A percentile compares a stretch with the other conserved stretches of the same genome.
Evolutionary conservation across 495 filamentous ascomycete species (phyloP).

Genomic region (Clohesyomyces aquaticus): DNA sequence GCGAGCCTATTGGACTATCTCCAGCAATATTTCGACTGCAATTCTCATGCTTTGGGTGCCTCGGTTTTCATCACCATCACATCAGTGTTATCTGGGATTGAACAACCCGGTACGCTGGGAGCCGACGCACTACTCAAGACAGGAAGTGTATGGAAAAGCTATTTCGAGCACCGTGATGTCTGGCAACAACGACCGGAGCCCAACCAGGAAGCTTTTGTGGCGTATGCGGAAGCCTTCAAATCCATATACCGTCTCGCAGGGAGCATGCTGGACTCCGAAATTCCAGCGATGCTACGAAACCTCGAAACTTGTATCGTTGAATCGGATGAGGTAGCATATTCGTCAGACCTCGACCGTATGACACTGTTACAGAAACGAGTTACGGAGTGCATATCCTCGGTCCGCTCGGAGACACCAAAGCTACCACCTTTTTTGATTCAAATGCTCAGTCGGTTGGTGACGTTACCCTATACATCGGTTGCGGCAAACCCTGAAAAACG

Average conservation of each 20-base stretch:
- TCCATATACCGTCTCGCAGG: conserved; percentile 82
- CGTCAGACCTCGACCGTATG: conserved; percentile 79
- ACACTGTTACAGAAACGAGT: conserved; percentile 78
- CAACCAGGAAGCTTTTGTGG: conserved; percentile 76
- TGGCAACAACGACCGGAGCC: conserved; percentile 45
- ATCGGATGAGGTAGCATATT: conserved; percentile 76
- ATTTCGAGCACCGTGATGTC: conserved; percentile 47
- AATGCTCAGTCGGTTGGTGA: conserved; percentile 69
- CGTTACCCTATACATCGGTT: conserved; percentile 61
- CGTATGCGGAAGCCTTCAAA: conserved; percentile 75
- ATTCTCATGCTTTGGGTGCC: conserved; percentile 41
- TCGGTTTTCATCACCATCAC: conserved; percentile 43
- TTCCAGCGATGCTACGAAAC: conserved; percentile 58
- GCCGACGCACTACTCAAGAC: conserved; percentile 26
- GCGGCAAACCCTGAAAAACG: conserved; percentile 14
- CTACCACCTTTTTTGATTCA: conserved; percentile 69
- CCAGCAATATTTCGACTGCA: conserved; percentile 36
- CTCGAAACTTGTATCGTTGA: conserved; percentile 64
- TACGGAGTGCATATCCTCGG: conserved; percentile 69
- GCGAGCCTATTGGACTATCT: conserved; percentile 37
- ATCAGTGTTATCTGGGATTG: conserved; percentile 39
- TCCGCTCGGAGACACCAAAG: conserved; percentile 68
- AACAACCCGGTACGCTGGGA: conserved; percentile 20
- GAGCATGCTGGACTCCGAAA: conserved; percentile 60
- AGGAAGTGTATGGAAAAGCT: conserved; percentile 32